Base-by-base conservation (phyloP, 176 grass and related monocot species). In the Juncus effusus region DNA sequence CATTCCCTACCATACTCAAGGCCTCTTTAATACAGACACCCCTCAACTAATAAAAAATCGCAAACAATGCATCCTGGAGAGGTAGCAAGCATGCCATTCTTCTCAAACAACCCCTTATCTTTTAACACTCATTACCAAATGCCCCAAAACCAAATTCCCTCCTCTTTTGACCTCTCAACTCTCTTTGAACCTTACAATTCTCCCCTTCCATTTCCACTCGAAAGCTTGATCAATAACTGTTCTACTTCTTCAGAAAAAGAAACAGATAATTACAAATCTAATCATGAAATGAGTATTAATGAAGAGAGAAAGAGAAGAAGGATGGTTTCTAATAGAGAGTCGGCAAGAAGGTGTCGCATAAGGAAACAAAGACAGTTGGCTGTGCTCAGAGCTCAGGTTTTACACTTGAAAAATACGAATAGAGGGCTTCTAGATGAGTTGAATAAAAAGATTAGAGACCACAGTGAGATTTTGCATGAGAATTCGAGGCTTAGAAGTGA, bases 251-350 rank as follows among this genome's bases (percentile, higher is more conserved):
- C 79, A 1, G 75, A 66, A 13, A 69, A 79, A 5, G 60, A 62
- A 5, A 83, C 70, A 16, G 74, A 57, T 28, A 51, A 58, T 71
- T 66, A 51, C 12, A 19, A 28, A 28, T 28, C 19, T 28, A 28
- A 47, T 47, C 67, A 41, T 40, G 72, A 50, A 11, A 60, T 10
- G 3, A 77, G 60, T n/a, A 68, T 74, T 0, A 76, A 71, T 56
- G 80, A 93, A 39, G 94, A 90, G 69, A 67, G 89, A 73, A 59
- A 80, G 65, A 80, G 80, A 73, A 77, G 94, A 70, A 77, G 94
- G 85, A 99, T 90, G 94, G 59, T 90, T 49, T 99, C 94, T 16
- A 99, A 99, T 79, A 69, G 94, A 42, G 94, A 99, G 78, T 99
- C 94, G 0, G 94, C 94, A 1, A 73, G 94, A 53, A 71, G 89